phyloP scores from a whole-genome alignment of 208 protist genomes.

The Novymonas esmeraldas region DNA sequence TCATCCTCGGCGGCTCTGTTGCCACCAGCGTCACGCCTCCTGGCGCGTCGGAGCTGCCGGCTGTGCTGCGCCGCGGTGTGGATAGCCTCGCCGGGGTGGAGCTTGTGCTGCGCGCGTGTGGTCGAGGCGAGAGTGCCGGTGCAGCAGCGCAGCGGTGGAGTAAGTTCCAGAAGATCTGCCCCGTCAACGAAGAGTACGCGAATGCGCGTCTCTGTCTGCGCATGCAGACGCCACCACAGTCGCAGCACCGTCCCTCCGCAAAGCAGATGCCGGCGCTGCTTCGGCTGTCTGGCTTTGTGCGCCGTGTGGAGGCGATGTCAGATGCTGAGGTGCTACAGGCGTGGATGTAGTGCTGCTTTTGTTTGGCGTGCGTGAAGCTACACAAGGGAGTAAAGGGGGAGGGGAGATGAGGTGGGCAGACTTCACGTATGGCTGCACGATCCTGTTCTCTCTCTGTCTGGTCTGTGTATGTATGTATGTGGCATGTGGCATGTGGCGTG shows the following conservation, averaged over 20 bases:
- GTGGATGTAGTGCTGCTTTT: slow-evolving; percentile 41
- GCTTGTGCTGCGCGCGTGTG: slow-evolving; percentile 33
- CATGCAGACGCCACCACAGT: slow-evolving; percentile 1
- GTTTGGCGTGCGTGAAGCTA: too few relatives aligned
- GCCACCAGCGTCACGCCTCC: background rate
- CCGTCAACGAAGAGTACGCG: slow-evolving; percentile 54
- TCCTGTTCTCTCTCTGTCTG: background rate
- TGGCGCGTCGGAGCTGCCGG: slow-evolving; percentile 24
- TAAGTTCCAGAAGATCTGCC: slow-evolving; percentile 71
- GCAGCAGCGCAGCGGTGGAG: slow-evolving; percentile 48
- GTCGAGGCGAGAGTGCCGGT: background rate
- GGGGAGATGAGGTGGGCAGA: too few relatives aligned
- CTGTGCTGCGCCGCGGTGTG: slow-evolving; percentile 65
- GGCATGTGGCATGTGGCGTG: background rate
- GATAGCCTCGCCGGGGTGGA: slow-evolving; percentile 67
- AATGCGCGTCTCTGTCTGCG: slow-evolving; percentile 33
- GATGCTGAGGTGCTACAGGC: slow-evolving; percentile 27
- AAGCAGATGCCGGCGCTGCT: slow-evolving; percentile 31
- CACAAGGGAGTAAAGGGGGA: background rate
- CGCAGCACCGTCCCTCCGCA: slow-evolving; percentile 4
- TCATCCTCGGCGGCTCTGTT: slow-evolving; percentile 35
- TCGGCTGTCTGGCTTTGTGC: slow-evolving; percentile 49
- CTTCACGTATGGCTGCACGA: background rate
- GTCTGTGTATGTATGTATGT: too few relatives aligned
- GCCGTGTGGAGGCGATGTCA: slow-evolving; percentile 56